Base-by-base conservation (phyloP, 208 protist species). In the Leptomonas seymouri region DNA sequence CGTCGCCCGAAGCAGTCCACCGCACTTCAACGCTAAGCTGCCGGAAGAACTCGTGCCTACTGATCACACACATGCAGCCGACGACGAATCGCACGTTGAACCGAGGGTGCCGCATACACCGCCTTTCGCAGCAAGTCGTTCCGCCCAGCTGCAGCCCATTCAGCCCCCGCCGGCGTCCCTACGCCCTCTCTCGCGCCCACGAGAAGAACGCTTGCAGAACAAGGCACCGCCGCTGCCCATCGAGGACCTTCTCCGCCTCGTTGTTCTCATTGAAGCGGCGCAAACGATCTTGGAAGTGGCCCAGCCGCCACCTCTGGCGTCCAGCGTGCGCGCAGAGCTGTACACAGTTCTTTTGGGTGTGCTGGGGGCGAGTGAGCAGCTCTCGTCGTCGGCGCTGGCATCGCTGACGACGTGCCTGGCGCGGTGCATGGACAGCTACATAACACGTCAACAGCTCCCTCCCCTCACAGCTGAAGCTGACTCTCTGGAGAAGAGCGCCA, bases 361-460 rank as follows among this genome's bases (percentile, higher is more conserved):
- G 27, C 49, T 91, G n/a, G 67, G 77, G 8, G 82, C 71, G 39
- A 81, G 70, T 48, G 86, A 91, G 68, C 80, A 86, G 59, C 78
- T 91, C 11, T 67, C 81, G 23, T 81, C 56, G 20, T 49, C 66
- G 11, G 71, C 71, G 15, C 63, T 91, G 23, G 86, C 71, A 11
- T 60, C 75, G 0, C 70, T 91, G 25, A 65, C 78, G 20, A 82
- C 73, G 5, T 84, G 80, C 34, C 48, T 91, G 30, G 86, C 86
- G 14, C 67, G 60, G 20, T 78, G 72, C 62, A 74, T 81, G 23
- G 82, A 88, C 51, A 73, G 79, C 70, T 78, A 81, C 71, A 65
- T 65, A 1, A 44, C 65, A 11, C 46, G 46, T 11, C 74, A 74
- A 50, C 71, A 73, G 14, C 63, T 80, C 36, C 48, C 42, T 57